Percentiles rank a stretch among this genome's conserved stretches.
phyloP scores from a whole-genome alignment of 306 rosid species.

The Trichosanthes truncata region DNA sequence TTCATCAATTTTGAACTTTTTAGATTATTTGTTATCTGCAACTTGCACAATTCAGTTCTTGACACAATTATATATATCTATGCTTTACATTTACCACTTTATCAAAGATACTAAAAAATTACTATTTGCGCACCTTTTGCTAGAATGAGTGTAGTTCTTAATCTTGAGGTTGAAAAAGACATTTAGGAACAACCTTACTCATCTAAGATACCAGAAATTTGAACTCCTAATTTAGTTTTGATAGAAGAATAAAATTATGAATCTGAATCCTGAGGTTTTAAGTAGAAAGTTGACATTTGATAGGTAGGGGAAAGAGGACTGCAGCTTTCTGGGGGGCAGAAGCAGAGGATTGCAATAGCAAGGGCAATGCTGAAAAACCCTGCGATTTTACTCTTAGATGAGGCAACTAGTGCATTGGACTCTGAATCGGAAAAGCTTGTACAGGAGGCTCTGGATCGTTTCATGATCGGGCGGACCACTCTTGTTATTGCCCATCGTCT shows the following conservation, averaged over 20 bases:
- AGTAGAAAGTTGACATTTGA: constrained; percentile 20
- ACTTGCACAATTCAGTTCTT: background rate
- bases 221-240: background rate
- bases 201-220: background rate
- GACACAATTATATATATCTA: background rate
- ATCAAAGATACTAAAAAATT: background rate
- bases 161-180: background rate
- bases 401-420: constrained; percentile 98
- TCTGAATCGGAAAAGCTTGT: constrained; percentile 96
- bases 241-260: background rate
- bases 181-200: background rate
- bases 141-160: background rate
- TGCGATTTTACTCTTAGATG: constrained; percentile 85
- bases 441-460: constrained; percentile 96
- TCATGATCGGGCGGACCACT: constrained; percentile 94
- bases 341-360: constrained; percentile 97
- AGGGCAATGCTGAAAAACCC: constrained; percentile 99
- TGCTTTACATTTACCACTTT: background rate
- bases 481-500: constrained; percentile 92
- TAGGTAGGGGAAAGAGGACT: constrained; percentile 98
- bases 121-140: background rate
- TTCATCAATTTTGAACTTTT: background rate
- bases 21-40: background rate
- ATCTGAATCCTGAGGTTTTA: constrained; percentile 1
- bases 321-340: constrained; percentile 98